phyloP scores from a whole-genome alignment of 192 early-diverging fungal genomes.

The Hyaloraphidium curvatum region DNA sequence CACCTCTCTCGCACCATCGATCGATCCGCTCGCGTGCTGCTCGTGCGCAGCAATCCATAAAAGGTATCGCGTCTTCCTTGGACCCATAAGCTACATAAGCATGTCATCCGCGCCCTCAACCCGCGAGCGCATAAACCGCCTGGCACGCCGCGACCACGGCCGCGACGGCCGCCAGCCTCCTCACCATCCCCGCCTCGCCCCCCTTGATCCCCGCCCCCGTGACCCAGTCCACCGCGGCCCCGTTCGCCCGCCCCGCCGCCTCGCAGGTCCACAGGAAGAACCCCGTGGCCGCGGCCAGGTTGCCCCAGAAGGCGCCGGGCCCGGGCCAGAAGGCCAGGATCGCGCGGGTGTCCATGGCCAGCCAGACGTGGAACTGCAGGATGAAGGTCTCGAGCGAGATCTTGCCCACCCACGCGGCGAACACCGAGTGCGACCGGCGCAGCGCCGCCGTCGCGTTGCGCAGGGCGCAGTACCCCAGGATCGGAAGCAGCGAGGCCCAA shows the following conservation, averaged over 20 bases:
- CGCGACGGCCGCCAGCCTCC: too few species aligned
- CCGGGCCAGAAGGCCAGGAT: slow-evolving; percentile 33
- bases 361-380: slow-evolving; percentile 58
- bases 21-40: too few species aligned
- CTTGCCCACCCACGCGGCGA: slow-evolving; percentile 35
- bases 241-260: slow-evolving; percentile 23
- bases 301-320: slow-evolving; percentile 24
- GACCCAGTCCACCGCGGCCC: too few species aligned
- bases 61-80: too few species aligned
- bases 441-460: slow-evolving; percentile 36
- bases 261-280: slow-evolving; percentile 30
- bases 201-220: too few species aligned
- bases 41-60: too few species aligned
- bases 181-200: too few species aligned
- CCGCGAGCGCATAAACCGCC: too few species aligned
- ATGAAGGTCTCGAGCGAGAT: slow-evolving; percentile 58
- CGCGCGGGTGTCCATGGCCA: slow-evolving; percentile 57
- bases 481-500: slow-evolving; percentile 36
- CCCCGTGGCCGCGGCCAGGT: slow-evolving; percentile 19
- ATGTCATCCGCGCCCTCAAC: too few species aligned
- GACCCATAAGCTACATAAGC: too few species aligned
- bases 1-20: too few species aligned
- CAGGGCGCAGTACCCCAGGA: slow-evolving; percentile 39
- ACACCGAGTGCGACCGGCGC: slow-evolving; percentile 28
- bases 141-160: too few species aligned